These are phyloP conservation scores for Nicotiana knightiana DNA, from an alignment of 257 asterid species.

Conservation along the genomic window DNA sequence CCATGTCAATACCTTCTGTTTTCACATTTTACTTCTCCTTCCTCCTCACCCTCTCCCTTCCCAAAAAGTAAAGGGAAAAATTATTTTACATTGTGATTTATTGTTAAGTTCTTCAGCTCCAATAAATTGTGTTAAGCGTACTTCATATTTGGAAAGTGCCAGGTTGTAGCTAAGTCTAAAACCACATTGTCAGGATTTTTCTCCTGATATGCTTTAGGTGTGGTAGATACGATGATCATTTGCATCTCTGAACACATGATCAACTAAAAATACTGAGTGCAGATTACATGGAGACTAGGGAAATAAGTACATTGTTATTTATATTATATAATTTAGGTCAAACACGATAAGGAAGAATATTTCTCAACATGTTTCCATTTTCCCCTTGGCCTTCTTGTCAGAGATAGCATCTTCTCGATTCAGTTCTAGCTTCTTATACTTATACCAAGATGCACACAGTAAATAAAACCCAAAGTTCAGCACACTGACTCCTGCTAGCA, in stretches of 20 bases:
- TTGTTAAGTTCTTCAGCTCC: not conserved
- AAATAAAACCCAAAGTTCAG: slow-evolving; percentile 49
- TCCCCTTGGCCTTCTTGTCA: not conserved
- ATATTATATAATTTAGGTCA: not conserved
- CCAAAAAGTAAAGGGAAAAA: too few species aligned
- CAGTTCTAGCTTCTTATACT: slow-evolving; percentile 40
- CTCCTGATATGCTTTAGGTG: not conserved
- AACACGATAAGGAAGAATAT: not conserved
- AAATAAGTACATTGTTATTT: not conserved
- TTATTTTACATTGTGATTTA: not conserved
- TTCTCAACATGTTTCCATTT: not conserved
- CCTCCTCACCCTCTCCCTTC: too few species aligned
- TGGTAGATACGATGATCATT: not conserved
- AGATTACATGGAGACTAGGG: not conserved
- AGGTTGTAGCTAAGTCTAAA: not conserved
- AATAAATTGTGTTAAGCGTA: not conserved
- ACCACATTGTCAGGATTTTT: not conserved
- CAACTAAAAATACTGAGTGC: not conserved
- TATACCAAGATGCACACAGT: slow-evolving; percentile 58
- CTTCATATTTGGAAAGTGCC: not conserved
- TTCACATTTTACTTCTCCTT: too few species aligned
- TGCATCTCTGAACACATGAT: not conserved
- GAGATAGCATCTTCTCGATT: slow-evolving; percentile 13
- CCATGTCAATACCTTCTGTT: not conserved
- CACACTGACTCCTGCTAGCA: slow-evolving; percentile 39